Evolutionary conservation across 306 rosid genomes (phyloP), one percentile per base, ranked within the genome.

Genomic region (Hippophae gyantsensis): DNA sequence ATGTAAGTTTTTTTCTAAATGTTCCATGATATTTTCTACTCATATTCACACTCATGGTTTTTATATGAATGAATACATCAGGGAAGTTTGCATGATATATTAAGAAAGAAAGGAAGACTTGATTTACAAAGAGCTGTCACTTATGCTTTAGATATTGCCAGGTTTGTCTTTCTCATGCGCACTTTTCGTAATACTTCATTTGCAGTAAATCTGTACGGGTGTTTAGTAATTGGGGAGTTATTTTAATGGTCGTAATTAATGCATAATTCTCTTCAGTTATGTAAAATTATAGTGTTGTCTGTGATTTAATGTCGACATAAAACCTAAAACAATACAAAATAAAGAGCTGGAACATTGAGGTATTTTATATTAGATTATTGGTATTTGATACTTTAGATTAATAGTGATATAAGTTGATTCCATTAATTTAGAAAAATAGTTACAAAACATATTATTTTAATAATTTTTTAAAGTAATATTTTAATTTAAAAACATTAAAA

Each of bases 1-100:
- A 70, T 62, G 75, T 56, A 43, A 57, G 60, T 50, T 10, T 49
- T 13, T 12, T 6, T 49, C 13, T 11, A 6, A 26, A 23, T 10
- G 23, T 32, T 43, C 10, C 8, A 3, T 43, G 2, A 0, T n/a
- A n/a, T 10, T 42, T 51, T 27, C 10, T 14, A 9, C 43, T 3
- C 6, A 43, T n/a, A 10, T 44, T 50, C 5, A 27, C 63, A 18
- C 41, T 56, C 1, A 42, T 9, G 13, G 40, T 27, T 57, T 43
- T 56, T 6, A 27, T 7, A 32, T 27, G 7, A 42, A 6, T 63
- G 8, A 5, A 25, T 48, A 27, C 10, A 10, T 8, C 58, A 70
- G 74, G 74, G 74, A 57, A 70, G 74, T 50, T 63, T 70, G 64
- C 61, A 70, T 70, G 74, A 70, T 18, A 70, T 70, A 70, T 58